These are phyloP conservation scores for Lycium ferocissimum DNA, from an alignment of 257 asterid species.

Conservation along the genomic window DNA sequence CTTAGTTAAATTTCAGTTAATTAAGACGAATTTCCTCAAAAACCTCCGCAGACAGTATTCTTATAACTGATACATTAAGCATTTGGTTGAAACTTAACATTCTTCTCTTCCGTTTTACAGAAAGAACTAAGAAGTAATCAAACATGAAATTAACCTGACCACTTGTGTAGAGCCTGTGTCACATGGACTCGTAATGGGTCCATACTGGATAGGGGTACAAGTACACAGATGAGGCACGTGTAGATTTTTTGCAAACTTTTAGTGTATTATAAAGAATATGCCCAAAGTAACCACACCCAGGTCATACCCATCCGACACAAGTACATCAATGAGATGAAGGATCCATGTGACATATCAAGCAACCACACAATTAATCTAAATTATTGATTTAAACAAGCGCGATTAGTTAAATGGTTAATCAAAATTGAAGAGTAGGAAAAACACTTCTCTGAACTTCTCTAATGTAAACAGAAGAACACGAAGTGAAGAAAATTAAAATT, in stretches of 20 bases:
- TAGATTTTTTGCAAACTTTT: neutral
- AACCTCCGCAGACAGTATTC: neutral
- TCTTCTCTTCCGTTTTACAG: neutral
- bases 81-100: neutral
- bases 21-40: neutral
- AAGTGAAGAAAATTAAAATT: neutral
- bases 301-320: neutral
- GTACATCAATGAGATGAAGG: neutral
- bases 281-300: neutral
- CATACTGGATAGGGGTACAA: neutral
- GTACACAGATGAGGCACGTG: neutral
- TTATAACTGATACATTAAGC: neutral
- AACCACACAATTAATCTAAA: neutral
- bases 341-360: neutral
- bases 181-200: neutral
- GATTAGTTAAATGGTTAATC: neutral
- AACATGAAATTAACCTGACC: neutral
- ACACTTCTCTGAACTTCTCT: constrained; percentile 15
- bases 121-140: neutral
- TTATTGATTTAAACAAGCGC: neutral
- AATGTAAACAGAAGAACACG: neutral
- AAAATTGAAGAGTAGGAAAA: neutral
- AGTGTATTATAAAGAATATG: neutral
- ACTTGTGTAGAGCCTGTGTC: neutral
- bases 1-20: neutral